Base-by-base conservation (phyloP, 306 rosid genomes). In the Trichosanthes truncata region DNA sequence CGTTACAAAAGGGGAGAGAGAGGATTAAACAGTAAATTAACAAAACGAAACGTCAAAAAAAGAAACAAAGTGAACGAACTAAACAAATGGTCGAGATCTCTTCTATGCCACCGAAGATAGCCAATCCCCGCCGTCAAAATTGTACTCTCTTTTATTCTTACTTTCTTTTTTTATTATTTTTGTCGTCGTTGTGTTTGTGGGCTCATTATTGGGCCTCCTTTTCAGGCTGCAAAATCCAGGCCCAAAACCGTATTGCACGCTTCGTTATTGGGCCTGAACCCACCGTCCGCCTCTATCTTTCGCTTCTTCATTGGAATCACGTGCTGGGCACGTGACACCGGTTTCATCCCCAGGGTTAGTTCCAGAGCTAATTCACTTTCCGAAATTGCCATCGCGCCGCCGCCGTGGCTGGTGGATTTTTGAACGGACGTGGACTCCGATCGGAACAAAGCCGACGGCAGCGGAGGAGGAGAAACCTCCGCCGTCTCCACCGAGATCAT, bases 261-360 rank as follows among this genome's bases (percentile, higher is more conserved):
- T 83, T 82, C 85, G 72, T 45, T 80, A 12, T 48, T 79, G 11
- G 76, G 38, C 78, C 43, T 77, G 2, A 72, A 21, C 77, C 56
- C 77, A 6, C 67, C 59, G 9, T 45, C 46, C 3, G 77, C 67
- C 46, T 85, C 84, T 17, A 92, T 78, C 85, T 88, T 88, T 26
- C 98, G 84, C 86, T 94, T 94, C 87, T 94, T 94, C 72, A 92
- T 83, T 0, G 97, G 98, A 26, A 92, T 87, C 77, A 92, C 91
- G 78, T 84, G 97, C 14, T 67, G 45, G 0, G 78, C 85, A 80
- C 87, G 88, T 43, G 90, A 81, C 13, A 49, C 80, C 71, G 97
- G 97, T 80, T 88, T 89, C 0, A 91, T 53, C 38, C 98, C 97
- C 0, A 94, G 90, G 1, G 97, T 92, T 15, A 94, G 86, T 72